Evolutionary conservation across 352 stramenopile genomes (phyloP).

Genomic region (Globisporangium carolinianum): DNA sequence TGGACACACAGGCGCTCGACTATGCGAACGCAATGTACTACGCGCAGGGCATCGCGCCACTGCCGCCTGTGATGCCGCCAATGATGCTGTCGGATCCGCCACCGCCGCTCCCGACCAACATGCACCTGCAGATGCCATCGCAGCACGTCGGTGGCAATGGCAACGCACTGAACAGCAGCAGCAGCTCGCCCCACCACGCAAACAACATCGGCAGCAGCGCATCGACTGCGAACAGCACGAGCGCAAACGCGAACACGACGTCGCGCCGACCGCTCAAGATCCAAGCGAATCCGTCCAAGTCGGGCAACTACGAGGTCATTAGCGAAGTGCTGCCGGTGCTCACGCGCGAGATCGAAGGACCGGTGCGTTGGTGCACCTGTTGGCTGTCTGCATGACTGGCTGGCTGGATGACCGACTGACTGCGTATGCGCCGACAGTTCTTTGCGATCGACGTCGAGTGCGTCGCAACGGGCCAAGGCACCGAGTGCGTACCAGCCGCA

Average conservation of each 20-base stretch:
- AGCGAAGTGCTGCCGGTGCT: constrained; percentile 71
- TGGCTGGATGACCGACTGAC: background rate
- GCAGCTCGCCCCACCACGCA: background rate
- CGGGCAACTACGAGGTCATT: constrained; percentile 59
- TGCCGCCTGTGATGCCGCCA: constrained; percentile 19
- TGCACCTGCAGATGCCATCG: constrained; percentile 10
- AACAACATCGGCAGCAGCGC: constrained; percentile 10
- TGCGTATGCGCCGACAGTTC: constrained; percentile 33
- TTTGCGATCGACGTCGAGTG: constrained; percentile 93
- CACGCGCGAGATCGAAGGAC: constrained; percentile 70
- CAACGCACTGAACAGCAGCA: too few relatives aligned
- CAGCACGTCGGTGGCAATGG: background rate
- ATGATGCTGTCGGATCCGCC: constrained; percentile 19
- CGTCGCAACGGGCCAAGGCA: constrained; percentile 81
- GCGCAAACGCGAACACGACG: background rate
- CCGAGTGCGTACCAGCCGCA: constrained; percentile 30
- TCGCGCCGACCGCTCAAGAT: constrained; percentile 45
- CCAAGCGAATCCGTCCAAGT: constrained; percentile 59
- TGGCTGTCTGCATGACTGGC: background rate
- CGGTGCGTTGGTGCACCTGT: constrained; percentile 28
- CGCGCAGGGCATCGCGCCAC: constrained; percentile 6
- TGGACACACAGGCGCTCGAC: constrained; percentile 15
- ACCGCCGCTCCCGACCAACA: background rate
- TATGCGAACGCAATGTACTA: constrained; percentile 19
- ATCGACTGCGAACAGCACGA: background rate